Evolutionary conservation across 805 yeast genomes (phyloP), one percentile per base, ranked within the genome.

Genomic region (Hanseniaspora singularis): DNA sequence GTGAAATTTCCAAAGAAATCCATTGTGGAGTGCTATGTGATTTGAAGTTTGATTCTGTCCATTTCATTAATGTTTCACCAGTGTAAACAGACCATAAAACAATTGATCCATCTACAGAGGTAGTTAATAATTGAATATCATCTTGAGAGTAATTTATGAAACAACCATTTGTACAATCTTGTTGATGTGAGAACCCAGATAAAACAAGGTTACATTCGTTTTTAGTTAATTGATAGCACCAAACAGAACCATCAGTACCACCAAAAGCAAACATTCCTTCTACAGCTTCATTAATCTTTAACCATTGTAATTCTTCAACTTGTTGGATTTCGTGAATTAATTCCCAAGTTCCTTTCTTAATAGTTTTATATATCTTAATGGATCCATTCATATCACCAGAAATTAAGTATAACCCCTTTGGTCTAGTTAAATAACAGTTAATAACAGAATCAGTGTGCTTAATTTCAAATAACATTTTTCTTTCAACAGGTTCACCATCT

Each of bases 331-430:
- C 77, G 23, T 77, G 81, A 51, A 73, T 67, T 55, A 73, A 65
- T 51, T 68, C 71, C 97, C 97, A 89, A 60, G 88, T 86, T 24
- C 94, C 96, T 38, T 81, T 80, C 55, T 80, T 79, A 38, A 71
- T 62, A 6, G 88, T 67, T 58, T 77, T 74, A 67, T 79, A 83
- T 14, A 87, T 76, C 54, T 83, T 70, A 26, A 89, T 70, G 55
- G 77, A 77, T 46, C 98, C 97, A 46, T 78, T 78, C 99, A 92
- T 92, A 64, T 94, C 99, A 33, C 89, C 97, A 5, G 96, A 81
- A 11, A 92, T 71, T 36, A 84, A 68, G 57, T 69, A 87, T 38
- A 76, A 71, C 22, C 97, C 99, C 57, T 85, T 92, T 31, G 69
- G 64, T 26, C 45, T 47, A 1, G 95, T 78, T 64, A 92, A 92